Conservation (phyloP, 176 grass and related monocot species). For the Dactylis glomerata region DNA sequence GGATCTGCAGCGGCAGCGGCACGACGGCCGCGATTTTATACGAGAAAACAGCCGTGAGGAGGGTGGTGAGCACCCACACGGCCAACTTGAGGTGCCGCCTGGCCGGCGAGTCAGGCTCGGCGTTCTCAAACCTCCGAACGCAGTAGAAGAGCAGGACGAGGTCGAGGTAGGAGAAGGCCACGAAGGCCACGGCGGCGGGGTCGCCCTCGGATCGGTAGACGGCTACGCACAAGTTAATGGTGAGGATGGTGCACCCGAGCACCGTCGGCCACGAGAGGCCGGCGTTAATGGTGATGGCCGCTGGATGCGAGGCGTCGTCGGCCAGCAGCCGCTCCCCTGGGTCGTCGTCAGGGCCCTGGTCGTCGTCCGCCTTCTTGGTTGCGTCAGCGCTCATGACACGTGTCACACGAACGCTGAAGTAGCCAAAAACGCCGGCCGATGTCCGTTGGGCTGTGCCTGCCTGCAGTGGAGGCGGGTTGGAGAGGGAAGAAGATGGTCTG, state of each 20-base stretch:
- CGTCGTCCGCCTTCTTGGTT: no score
- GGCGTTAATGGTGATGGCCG: not conserved
- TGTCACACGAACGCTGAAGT: no score
- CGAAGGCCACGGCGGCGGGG: not conserved
- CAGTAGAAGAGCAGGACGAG: slow-evolving; percentile 28
- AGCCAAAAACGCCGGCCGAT: no score
- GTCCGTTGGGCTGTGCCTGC: no score
- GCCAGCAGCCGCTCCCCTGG: not conserved
- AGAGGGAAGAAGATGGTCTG: no score
- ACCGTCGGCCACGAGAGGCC: not conserved
- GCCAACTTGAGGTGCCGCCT: not conserved
- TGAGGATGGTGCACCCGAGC: not conserved
- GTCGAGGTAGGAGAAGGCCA: not conserved
- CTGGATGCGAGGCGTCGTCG: not conserved
- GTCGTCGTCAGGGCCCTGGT: no score
- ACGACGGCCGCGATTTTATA: slow-evolving; percentile 20
- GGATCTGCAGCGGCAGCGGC: not conserved
- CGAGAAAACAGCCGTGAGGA: not conserved
- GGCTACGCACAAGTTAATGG: slow-evolving; percentile 18
- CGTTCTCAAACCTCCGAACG: slow-evolving; percentile 14
- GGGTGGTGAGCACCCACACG: not conserved
- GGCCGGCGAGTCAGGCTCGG: not conserved
- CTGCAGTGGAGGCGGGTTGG: no score
- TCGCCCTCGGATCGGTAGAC: slow-evolving; percentile 14
- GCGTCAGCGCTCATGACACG: no score